Conservation (phyloP, 2,329 filamentous ascomycete genomes). For the Berkeleyomyces rouxiae region DNA sequence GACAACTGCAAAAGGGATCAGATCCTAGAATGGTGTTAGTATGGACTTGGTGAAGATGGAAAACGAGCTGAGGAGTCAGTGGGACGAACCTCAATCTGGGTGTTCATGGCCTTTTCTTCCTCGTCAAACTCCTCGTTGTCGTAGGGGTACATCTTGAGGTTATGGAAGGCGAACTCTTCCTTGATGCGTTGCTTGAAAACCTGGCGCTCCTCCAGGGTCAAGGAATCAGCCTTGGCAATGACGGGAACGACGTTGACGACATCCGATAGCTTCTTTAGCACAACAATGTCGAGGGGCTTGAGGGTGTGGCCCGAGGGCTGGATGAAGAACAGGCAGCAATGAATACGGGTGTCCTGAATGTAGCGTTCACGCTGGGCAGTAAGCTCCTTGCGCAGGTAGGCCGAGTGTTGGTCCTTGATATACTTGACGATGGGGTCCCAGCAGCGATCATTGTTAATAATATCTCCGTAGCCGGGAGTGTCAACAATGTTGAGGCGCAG, state of each 20-base stretch:
- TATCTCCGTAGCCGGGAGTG: slow-evolving; percentile 92
- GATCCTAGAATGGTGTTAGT: slow-evolving; percentile 41
- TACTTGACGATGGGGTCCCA: slow-evolving; percentile 99
- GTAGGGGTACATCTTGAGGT: slow-evolving; percentile 99
- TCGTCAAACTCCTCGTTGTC: slow-evolving; percentile 98
- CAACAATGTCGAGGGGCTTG: slow-evolving; percentile 98
- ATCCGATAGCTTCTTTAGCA: slow-evolving; percentile 97
- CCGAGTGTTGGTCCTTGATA: slow-evolving; percentile 99
- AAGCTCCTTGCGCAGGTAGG: slow-evolving; percentile 97
- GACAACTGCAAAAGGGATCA: slow-evolving; percentile 94
- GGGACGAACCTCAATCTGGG: slow-evolving; percentile 73
- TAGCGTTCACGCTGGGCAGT: slow-evolving; percentile 98
- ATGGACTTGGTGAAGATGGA: slow-evolving; percentile 15
- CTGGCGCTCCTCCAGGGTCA: slow-evolving; percentile 87
- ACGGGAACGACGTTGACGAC: slow-evolving; percentile 98
- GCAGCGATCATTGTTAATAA: slow-evolving; percentile 99
- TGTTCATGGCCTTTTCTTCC: slow-evolving; percentile 85
- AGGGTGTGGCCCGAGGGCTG: slow-evolving; percentile 94
- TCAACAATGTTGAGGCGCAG: slow-evolving; percentile 97
- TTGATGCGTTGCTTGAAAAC: slow-evolving; percentile 99
- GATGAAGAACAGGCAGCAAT: slow-evolving; percentile 99
- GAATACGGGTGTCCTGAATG: slow-evolving; percentile 96
- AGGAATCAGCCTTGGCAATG: slow-evolving; percentile 92
- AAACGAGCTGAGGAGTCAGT: too few species aligned
- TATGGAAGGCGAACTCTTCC: slow-evolving; percentile 99